Evolutionary conservation across 2,329 filamentous ascomycete genomes (phyloP), one percentile per base, ranked within the genome.

Genomic region (Aspergillus unguis): DNA sequence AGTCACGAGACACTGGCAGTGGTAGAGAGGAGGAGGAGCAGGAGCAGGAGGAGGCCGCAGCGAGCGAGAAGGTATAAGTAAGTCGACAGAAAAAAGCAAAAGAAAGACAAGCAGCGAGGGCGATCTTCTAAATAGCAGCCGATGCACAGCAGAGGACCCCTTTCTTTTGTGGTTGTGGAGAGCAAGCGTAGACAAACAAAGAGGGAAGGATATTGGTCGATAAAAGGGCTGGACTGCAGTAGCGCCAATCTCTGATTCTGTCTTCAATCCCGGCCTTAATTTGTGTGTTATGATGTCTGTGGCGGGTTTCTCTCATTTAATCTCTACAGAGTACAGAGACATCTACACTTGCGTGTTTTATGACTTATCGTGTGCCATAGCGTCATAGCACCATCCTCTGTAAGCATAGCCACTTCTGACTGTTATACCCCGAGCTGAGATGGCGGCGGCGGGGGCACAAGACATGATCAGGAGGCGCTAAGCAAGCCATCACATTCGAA

Each of bases 181-280:
- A 36, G 29, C 7, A 27, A 48, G 37, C 36, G 27, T 25, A 25
- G 17, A 32, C 42, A 27, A 37, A 50, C 27, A 48, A 42, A 44
- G 35, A 50, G 31, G 29, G 32, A 26, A 45, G 28, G 36, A 50
- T 41, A 50, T 53, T 53, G 51, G 46, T 44, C 23, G 51, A 45
- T 50, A 17, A 42, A 17, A 33, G 42, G 51, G 38, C 36, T 53
- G 35, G 51, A 38, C 26, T 53, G 51, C 51, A 53, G 51, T 53
- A 53, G 51, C 42, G 51, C 45, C 46, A 45, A 43, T 28, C 36
- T 38, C 33, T 31, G 17, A 17, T 17, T 17, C 17, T 17, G 17
- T 17, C 17, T 17, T 17, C 17, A 17, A 17, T 17, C 17, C 17
- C 17, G 17, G 17, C 17, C 17, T 17, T 17, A 17, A 17, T 17